Evolutionary conservation across 306 rosid genomes (phyloP).

Genomic region (Sicyos baderoa): DNA sequence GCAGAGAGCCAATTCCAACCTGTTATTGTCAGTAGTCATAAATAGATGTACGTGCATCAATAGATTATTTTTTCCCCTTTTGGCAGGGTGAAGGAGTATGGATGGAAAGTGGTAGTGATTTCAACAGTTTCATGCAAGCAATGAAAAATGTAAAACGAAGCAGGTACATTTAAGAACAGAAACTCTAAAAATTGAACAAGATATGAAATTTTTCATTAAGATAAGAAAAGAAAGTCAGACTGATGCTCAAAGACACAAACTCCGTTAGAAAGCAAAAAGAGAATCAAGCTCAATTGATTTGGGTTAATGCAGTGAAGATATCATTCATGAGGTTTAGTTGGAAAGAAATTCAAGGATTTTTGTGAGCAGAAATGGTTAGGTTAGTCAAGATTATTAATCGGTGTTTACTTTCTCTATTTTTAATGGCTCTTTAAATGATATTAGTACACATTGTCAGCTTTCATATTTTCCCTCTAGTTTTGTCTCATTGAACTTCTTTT

Average conservation of each 20-base stretch:
- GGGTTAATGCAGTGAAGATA: too few relatives aligned
- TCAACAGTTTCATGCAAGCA: constrained; percentile 6
- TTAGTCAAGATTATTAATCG: neutral
- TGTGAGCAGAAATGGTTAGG: neutral
- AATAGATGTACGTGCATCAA: neutral
- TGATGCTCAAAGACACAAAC: too few relatives aligned
- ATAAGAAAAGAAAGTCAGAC: too few relatives aligned
- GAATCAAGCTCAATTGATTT: too few relatives aligned
- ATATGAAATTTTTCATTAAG: too few relatives aligned
- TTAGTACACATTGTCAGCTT: neutral
- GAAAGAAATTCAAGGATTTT: too few relatives aligned
- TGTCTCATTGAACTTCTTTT: too few relatives aligned
- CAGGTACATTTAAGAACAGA: neutral
- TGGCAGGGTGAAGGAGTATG: neutral
- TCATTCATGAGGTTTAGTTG: too few relatives aligned
- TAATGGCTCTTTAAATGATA: neutral
- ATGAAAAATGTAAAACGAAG: neutral
- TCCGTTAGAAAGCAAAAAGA: too few relatives aligned
- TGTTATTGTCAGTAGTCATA: constrained; percentile 28
- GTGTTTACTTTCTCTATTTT: neutral
- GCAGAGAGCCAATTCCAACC: constrained; percentile 89
- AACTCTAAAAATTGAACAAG: neutral
- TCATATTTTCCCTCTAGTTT: neutral
- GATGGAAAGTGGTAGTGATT: neutral
- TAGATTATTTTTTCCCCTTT: neutral